Evolutionary conservation across 805 yeast genomes (phyloP), one percentile per base, ranked within the genome.

Genomic region (Ogataea philodendri): DNA sequence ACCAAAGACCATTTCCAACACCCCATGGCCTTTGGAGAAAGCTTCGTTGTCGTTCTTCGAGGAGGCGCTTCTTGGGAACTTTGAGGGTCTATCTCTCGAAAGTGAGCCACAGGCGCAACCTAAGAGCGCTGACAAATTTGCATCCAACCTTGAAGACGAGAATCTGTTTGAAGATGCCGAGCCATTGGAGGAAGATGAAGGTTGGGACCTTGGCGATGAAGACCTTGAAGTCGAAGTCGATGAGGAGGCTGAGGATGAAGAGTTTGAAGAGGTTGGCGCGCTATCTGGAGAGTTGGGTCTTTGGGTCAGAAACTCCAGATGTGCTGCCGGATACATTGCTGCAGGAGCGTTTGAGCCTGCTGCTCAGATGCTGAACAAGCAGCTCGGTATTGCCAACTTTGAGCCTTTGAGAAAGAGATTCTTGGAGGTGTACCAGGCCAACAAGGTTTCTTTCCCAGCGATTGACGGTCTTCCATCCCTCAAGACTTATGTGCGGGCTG

Each of bases 341-440:
- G 88, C 96, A 3, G 99, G 99, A 51, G 84, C 94, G 4, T 90
- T 90, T 58, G 97, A 88, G 48, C 84, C 90, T 35, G 99, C 97
- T 23, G 93, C 96, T 24, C 94, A 88, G 53, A 75, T 94, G 56
- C 73, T 93, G 52, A 79, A 82, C 67, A 83, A 90, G 54, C 98
- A 94, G 63, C 70, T 81, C 28, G 98, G 97, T 51, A 76, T 86
- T 33, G 81, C 76, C 17, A 72, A 85, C 49, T 90, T 94, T 58
- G 95, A 81, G 54, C 97, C 97, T 9, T 72, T 93, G 51, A 79
- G 90, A 64, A 57, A 70, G 18, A 74, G 96, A 43, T 93, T 93
- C 67, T 49, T 84, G 59, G 90, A 87, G 52, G 82, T 88, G 9
- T 94, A 85, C 62, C 81, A 81, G 51, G 74, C 94, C 22, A 76